A percentile compares a stretch with the other conserved stretches of the same genome.
Conservation (phyloP, 148 eudicot species). For the Dianthus caryophyllus region DNA sequence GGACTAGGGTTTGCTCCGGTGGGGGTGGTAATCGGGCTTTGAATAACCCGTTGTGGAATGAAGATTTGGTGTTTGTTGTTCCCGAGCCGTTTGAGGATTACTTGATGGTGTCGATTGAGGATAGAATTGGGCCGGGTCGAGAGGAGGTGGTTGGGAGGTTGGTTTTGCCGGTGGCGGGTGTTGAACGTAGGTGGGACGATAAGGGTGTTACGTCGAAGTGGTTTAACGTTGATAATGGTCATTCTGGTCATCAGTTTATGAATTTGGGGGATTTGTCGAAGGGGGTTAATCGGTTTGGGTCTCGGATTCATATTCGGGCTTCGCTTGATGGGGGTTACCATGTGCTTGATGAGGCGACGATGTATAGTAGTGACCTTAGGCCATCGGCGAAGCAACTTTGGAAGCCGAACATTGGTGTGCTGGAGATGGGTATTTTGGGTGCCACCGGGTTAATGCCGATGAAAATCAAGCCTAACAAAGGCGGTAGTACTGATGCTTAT, state of each 20-base stretch:
- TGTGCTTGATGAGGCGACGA: slow-evolving; percentile 68
- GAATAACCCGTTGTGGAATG: slow-evolving; percentile 67
- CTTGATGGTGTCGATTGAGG: slow-evolving; percentile 53
- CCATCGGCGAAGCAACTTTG: slow-evolving; percentile 63
- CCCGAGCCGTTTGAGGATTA: slow-evolving; percentile 75
- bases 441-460: slow-evolving; percentile 54
- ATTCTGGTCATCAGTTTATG: slow-evolving; percentile 59
- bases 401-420: slow-evolving; percentile 60
- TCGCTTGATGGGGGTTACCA: slow-evolving; percentile 80
- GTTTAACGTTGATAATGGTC: slow-evolving; percentile 60
- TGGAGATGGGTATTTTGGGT: slow-evolving; percentile 66
- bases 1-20: slow-evolving; percentile 57
- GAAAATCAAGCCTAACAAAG: slow-evolving; percentile 62
- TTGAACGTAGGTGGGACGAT: slow-evolving; percentile 52
- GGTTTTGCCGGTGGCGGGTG: slow-evolving; percentile 35
- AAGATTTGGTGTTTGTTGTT: slow-evolving; percentile 64
- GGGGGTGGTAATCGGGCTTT: slow-evolving; percentile 37
- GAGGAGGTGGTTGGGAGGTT: slow-evolving; percentile 50
- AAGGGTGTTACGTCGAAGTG: slow-evolving; percentile 51
- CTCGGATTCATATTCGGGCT: slow-evolving; percentile 57
- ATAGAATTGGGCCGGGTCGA: slow-evolving; percentile 43
- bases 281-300: slow-evolving; percentile 50
- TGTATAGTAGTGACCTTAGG: slow-evolving; percentile 58
- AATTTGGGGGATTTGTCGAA: no score
- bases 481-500: slow-evolving; percentile 67